These are phyloP conservation scores for Camillea tinctor DNA, from an alignment of 2,329 filamentous ascomycete species.

Conservation along the genomic window DNA sequence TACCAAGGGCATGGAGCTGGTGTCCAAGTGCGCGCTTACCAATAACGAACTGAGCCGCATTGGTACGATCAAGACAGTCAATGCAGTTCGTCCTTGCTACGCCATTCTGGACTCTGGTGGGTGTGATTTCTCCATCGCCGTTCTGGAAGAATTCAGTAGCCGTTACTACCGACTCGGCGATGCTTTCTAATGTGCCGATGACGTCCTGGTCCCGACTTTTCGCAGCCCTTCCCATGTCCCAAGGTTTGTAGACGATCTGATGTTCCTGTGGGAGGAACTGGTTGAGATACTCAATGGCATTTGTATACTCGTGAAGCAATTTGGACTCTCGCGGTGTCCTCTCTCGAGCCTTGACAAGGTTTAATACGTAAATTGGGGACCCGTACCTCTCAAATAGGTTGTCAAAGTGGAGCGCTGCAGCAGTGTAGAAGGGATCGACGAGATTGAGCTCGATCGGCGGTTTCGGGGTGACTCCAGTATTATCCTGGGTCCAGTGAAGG, in stretches of 20 bases:
- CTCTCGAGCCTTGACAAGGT: conserved; percentile 87
- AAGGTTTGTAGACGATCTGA: conserved; percentile 90
- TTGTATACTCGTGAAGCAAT: conserved; percentile 80
- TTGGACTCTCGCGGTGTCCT: conserved; percentile 89
- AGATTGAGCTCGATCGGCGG: conserved; percentile 94
- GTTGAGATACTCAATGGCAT: conserved; percentile 87
- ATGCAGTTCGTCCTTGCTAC: conserved; percentile 96
- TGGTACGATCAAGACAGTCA: conserved; percentile 94
- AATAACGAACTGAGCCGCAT: conserved; percentile 96
- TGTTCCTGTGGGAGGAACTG: conserved; percentile 83
- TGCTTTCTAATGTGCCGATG: conserved; percentile 84
- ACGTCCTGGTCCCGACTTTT: conserved; percentile 93
- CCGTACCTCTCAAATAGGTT: conserved; percentile 93
- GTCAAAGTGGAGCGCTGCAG: conserved; percentile 91
- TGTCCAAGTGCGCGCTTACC: conserved; percentile 90
- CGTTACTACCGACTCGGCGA: conserved; percentile 82
- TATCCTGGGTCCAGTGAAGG: conserved; percentile 96
- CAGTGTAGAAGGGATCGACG: conserved; percentile 93
- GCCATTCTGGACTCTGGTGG: conserved; percentile 79
- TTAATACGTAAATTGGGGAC: conserved; percentile 85
- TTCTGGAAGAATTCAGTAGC: conserved; percentile 95
- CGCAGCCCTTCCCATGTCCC: conserved; percentile 96
- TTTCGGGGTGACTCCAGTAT: conserved; percentile 90
- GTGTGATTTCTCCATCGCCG: conserved; percentile 67
- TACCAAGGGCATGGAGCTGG: conserved; percentile 86